These are phyloP conservation scores for Ailanthus altissimus DNA, from an alignment of 345 rosid genomes.

Conservation along the genomic window DNA sequence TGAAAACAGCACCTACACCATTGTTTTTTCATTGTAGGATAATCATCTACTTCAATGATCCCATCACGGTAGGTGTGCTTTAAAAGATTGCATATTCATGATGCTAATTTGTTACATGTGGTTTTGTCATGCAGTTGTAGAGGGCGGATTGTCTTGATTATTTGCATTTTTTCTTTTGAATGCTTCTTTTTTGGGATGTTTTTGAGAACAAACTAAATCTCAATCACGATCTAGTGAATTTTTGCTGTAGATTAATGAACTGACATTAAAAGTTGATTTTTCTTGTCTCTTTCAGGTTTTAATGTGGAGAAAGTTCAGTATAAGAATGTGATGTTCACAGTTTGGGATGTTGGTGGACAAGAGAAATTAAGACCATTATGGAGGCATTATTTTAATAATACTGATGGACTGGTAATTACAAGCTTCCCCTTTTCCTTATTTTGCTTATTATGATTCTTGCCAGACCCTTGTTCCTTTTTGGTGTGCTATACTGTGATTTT, in stretches of 20 bases:
- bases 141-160: neutral
- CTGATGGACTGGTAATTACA: conserved; percentile 86
- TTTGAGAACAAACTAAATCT: neutral
- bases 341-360: conserved; percentile 99
- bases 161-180: neutral
- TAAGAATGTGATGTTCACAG: conserved; percentile 96
- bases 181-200: neutral
- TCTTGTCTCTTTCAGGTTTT: conserved; percentile 62
- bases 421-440: neutral
- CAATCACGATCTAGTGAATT: neutral
- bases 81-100: neutral
- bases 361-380: conserved; percentile 97
- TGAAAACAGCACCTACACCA: neutral
- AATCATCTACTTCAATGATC: neutral
- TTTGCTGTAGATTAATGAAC: conserved; percentile 10
- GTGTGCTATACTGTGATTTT: neutral
- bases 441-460: conserved; percentile 8
- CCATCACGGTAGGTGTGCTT: neutral
- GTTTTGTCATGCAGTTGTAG: neutral
- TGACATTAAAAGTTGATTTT: neutral
- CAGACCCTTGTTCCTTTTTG: conserved; percentile 3
- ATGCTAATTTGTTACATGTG: neutral
- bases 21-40: neutral
- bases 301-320: conserved; percentile 99
- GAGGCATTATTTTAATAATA: conserved; percentile 98